Base-by-base conservation (phyloP, 805 yeast species). In the Saturnispora halmiae region DNA sequence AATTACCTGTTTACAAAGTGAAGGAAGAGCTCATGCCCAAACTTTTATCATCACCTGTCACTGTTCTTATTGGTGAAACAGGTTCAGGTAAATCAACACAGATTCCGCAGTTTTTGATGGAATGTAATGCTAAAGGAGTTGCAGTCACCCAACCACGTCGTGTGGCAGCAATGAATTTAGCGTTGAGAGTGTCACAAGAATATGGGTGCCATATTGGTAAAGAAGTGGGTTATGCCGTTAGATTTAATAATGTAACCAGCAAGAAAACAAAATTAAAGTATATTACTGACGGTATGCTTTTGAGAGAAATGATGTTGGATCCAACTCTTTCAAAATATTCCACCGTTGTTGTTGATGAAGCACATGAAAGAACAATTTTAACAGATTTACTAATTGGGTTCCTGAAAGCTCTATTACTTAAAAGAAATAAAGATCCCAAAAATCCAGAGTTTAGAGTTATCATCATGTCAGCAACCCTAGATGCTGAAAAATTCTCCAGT, bases 1-100 rank as follows among this genome's bases (percentile, higher is more conserved):
- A 70, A 0, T 67, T 88, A 33, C 96, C 96, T 0, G 84, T 88
- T 21, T 86, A 70, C 59, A 77, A 73, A 49, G 84, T 83, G 46
- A 75, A 75, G 50, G 77, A 74, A 33, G 70, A 75, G 40, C 71
- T 90, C 14, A 55, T 82, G 45, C 62, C 69, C 8, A 73, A 76
- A 46, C 54, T 90, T 2, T 43, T 61, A 3, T 45, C 62, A 9
- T 73, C 79, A 51, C 78, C 72, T 46, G 94, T 87, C 4, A 77
- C 88, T 0, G 76, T 90, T 1, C 68, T 90, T 15, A 82, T 92
- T 55, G 97, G 97, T 61, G 97, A 90, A 56, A 90, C 98, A 0
- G 98, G 98, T 61, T 85, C 95, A 6, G 97, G 97, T 67, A 90
- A 90, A 57, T 88, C 97, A 3, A 90, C 98, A 0, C 98, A 90